Conservation (phyloP, 192 early-diverging fungal genomes). For the Coemansia sp. region DNA sequence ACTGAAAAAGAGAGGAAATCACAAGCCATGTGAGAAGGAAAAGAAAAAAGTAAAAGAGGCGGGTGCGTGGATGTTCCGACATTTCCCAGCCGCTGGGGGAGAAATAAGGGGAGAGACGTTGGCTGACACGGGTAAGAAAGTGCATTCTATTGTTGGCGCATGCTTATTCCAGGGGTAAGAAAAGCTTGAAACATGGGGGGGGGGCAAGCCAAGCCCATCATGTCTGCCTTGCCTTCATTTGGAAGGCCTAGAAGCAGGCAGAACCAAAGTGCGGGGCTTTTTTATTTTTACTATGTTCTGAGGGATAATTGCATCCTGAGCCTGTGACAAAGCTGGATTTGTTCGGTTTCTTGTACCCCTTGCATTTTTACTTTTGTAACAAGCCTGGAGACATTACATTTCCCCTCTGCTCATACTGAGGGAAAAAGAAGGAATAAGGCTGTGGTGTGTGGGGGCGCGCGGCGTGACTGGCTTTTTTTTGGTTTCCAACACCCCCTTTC, state of each 20-base stretch:
- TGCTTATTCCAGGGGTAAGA: not conserved
- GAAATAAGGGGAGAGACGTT: not conserved
- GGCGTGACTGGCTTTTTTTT: constrained; percentile 18
- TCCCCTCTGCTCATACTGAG: too few species aligned
- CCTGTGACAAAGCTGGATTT: not conserved
- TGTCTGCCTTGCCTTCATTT: not conserved
- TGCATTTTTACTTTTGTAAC: too few species aligned
- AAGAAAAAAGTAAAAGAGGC: not conserved
- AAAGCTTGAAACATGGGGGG: constrained; percentile 1
- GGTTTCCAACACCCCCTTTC: not conserved
- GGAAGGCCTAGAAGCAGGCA: not conserved
- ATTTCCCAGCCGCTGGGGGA: not conserved
- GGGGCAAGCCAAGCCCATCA: too few species aligned
- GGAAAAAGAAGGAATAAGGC: too few species aligned
- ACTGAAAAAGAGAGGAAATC: not conserved
- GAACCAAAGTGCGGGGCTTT: not conserved
- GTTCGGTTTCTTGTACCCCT: too few species aligned
- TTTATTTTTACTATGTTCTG: not conserved
- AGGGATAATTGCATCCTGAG: not conserved
- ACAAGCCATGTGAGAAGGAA: constrained; percentile 4
- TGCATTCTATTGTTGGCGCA: not conserved
- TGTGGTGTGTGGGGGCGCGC: too few species aligned
- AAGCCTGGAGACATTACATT: too few species aligned
- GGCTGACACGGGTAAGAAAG: constrained; percentile 1
- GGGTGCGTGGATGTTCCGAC: not conserved